Conservation (phyloP, 306 rosid species). For the Chamaecrista fasciculata region DNA sequence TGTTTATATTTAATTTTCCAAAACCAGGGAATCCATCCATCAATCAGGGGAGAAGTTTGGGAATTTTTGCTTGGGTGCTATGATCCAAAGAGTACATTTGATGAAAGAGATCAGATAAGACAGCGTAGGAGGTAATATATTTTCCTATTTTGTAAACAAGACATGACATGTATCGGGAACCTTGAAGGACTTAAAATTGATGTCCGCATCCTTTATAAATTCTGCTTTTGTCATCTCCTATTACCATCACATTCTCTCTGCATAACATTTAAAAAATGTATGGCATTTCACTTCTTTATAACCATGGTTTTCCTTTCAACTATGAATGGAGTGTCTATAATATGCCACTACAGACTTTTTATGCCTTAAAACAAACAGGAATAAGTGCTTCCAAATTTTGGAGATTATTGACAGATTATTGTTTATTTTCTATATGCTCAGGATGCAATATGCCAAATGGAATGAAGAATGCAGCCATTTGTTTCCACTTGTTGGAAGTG, state of each 20-base stretch:
- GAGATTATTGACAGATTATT: constrained; percentile 14
- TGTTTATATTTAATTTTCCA: constrained; percentile 1
- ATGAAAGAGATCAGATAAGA: constrained; percentile 83
- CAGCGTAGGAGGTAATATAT: constrained; percentile 61
- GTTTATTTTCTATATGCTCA: constrained; percentile 36
- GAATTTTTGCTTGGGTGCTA: constrained; percentile 96
- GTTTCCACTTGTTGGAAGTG: constrained; percentile 96
- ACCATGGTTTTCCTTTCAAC: constrained; percentile 14
- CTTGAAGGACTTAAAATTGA: not conserved
- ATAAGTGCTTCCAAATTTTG: constrained; percentile 14
- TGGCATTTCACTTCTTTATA: not conserved
- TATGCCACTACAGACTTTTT: constrained; percentile 12
- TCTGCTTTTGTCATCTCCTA: not conserved
- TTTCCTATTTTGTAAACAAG: constrained; percentile 18
- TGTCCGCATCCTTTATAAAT: not conserved
- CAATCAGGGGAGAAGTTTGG: constrained; percentile 98
- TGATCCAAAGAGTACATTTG: constrained; percentile 78
- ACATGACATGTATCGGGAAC: not conserved
- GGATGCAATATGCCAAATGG: constrained; percentile 73
- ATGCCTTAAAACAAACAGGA: constrained; percentile 12
- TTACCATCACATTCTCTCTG: constrained; percentile 13
- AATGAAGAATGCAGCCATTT: constrained; percentile 81
- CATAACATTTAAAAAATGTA: not conserved
- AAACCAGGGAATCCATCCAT: constrained; percentile 93
- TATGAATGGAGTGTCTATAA: constrained; percentile 18